Evolutionary conservation across 495 filamentous ascomycete genomes (phyloP), one percentile per base, ranked within the genome.

Genomic region (Daldinia childiae): DNA sequence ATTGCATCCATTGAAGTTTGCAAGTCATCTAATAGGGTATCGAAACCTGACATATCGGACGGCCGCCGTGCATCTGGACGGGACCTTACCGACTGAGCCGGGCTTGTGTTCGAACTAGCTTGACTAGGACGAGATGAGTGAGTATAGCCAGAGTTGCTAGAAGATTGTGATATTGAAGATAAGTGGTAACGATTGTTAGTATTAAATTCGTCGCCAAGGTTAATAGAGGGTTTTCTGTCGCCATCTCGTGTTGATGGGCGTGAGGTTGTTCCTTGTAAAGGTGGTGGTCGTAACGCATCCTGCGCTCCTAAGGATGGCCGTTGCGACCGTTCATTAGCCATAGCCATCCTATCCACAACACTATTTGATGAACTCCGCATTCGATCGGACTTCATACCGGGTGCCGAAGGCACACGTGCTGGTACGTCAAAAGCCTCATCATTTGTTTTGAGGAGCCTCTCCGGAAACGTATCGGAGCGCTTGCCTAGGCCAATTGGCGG

Each of bases 91-190:
- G 85, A 85, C 30, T 80, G 77, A 6, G 87, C 82, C 1, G 87
- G 88, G 67, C 86, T 96, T 4, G 92, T 93, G 59, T 88, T 84
- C 3, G 92, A 93, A 72, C 91, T 94, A 2, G 88, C 84, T 77
- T 89, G 90, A 63, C 89, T 88, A 0, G 81, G 82, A 8, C 88
- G 85, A 21, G 76, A 78, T 30, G 34, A 64, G 34, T 76, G 81
- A 19, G 90, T 92, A 24, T 82, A 87, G 1, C 82, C 85, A 6
- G 91, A 93, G n/a, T 85, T 87, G 43, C 88, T 90, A 5, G 92
- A 94, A 2, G 87, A 87, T 26, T 85, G 85, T 1, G 92, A 95
- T 67, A 88, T 86, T 0, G 90, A 88, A 0, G 89, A 79, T 3
- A 84, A 84, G 74, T 92, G 90, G 75, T 89, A 87, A 0, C 86